Conservation (phyloP, 345 rosid genomes). For the Hibiscus mutabilis region DNA sequence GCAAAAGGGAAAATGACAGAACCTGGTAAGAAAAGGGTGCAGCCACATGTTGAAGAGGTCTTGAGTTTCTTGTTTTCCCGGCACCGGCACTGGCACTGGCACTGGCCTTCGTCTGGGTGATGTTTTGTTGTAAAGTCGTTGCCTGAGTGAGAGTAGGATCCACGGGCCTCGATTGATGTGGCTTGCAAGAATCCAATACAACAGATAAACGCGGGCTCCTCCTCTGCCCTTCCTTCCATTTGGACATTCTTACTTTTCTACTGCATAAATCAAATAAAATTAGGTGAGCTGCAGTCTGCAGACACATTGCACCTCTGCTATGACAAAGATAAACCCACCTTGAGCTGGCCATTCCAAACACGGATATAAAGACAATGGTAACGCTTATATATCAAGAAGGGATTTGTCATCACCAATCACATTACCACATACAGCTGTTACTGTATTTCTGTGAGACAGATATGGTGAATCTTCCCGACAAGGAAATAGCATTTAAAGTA, state of each 20-base stretch:
- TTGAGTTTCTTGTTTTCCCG: constrained; percentile 36
- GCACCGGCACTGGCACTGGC: constrained; percentile 19
- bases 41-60: constrained; percentile 36
- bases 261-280: background rate
- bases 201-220: constrained; percentile 46
- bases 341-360: constrained; percentile 20
- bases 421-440: background rate
- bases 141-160: no score
- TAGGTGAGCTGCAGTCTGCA: no score
- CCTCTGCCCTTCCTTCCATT: constrained; percentile 40
- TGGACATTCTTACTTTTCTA: constrained; percentile 28
- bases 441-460: constrained; percentile 11
- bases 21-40: constrained; percentile 25
- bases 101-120: constrained; percentile 12
- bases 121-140: no score
- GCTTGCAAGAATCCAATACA: constrained; percentile 25
- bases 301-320: no score
- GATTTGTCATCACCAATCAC: background rate
- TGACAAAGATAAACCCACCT: constrained; percentile 19
- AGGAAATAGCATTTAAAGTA: constrained; percentile 15
- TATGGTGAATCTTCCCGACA: constrained; percentile 3
- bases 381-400: no score
- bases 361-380: no score
- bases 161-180: constrained; percentile 13
- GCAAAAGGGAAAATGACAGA: no score